Conservation (phyloP, 2,329 filamentous ascomycete genomes). For the Lomentospora prolificans region DNA sequence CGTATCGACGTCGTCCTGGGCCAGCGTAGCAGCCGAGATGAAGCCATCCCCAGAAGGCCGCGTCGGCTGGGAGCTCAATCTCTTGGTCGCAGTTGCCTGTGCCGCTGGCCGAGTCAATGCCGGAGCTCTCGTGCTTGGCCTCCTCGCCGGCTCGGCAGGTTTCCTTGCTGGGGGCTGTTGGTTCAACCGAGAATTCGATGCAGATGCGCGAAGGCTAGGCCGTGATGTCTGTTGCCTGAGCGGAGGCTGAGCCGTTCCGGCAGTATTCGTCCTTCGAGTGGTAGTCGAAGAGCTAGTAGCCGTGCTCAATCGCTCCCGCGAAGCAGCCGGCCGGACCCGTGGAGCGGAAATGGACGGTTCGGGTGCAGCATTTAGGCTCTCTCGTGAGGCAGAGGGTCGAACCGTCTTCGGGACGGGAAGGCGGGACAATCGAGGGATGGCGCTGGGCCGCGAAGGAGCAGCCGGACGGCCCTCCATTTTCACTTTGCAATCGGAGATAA, state of each 20-base stretch:
- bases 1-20: not conserved
- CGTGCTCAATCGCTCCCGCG: conserved; percentile 1
- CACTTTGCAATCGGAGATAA: not conserved
- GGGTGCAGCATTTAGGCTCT: conserved; percentile 14
- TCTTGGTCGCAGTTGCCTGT: not conserved
- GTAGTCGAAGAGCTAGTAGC: not conserved
- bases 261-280: not conserved
- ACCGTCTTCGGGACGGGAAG: conserved; percentile 20
- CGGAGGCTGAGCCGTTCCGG: not conserved
- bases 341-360: conserved; percentile 13
- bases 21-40: not conserved
- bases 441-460: conserved; percentile 18
- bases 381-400: conserved; percentile 14
- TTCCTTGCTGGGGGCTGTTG: not conserved
- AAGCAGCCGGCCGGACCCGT: not conserved
- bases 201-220: conserved; percentile 2
- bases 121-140: not conserved
- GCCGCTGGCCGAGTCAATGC: not conserved
- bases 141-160: not conserved
- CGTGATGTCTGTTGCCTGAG: not conserved
- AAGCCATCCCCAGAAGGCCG: not conserved
- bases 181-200: conserved; percentile 1
- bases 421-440: conserved; percentile 27
- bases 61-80: not conserved
- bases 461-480: not conserved